Evolutionary conservation across 805 yeast genomes (phyloP).

Genomic region (Debaryomyces tyrocola): DNA sequence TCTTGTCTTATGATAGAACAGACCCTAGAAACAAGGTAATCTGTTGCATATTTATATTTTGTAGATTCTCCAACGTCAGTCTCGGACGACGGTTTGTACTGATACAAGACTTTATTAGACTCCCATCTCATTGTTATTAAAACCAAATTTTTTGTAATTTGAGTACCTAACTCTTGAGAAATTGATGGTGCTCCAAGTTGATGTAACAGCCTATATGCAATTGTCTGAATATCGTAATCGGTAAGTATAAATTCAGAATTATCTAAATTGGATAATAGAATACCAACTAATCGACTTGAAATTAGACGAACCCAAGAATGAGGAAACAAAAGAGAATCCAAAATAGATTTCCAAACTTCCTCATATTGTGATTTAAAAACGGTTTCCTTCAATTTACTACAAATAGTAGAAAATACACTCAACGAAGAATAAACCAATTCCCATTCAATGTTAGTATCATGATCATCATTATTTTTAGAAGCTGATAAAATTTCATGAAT

Average conservation of each 20-base stretch:
- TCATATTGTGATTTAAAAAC: slow-evolving; percentile 30
- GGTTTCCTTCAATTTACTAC: slow-evolving; percentile 34
- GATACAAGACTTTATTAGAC: slow-evolving; percentile 36
- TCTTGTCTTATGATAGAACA: slow-evolving; percentile 69
- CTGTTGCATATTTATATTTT: slow-evolving; percentile 41
- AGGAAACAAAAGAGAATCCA: slow-evolving; percentile 69
- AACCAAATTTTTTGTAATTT: slow-evolving; percentile 66
- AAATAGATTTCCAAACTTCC: slow-evolving; percentile 50
- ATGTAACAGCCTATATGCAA: slow-evolving; percentile 67
- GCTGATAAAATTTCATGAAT: slow-evolving; percentile 23
- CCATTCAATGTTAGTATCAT: slow-evolving; percentile 59
- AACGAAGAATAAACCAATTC: slow-evolving; percentile 71
- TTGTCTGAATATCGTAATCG: slow-evolving; percentile 57
- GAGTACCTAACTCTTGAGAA: slow-evolving; percentile 59
- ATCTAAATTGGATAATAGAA: slow-evolving; percentile 45
- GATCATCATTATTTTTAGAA: slow-evolving; percentile 32
- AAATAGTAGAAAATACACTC: slow-evolving; percentile 46
- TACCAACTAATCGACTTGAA: slow-evolving; percentile 59
- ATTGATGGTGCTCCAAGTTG: slow-evolving; percentile 81
- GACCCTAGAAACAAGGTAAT: slow-evolving; percentile 64
- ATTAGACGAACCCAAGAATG: slow-evolving; percentile 87
- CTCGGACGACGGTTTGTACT: slow-evolving; percentile 14
- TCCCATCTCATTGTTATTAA: slow-evolving; percentile 65
- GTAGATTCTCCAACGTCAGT: slow-evolving; percentile 22
- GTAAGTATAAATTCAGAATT: slow-evolving; percentile 32